Base-by-base conservation (phyloP, 805 yeast genomes). In the Dipodascopsis tothii region DNA sequence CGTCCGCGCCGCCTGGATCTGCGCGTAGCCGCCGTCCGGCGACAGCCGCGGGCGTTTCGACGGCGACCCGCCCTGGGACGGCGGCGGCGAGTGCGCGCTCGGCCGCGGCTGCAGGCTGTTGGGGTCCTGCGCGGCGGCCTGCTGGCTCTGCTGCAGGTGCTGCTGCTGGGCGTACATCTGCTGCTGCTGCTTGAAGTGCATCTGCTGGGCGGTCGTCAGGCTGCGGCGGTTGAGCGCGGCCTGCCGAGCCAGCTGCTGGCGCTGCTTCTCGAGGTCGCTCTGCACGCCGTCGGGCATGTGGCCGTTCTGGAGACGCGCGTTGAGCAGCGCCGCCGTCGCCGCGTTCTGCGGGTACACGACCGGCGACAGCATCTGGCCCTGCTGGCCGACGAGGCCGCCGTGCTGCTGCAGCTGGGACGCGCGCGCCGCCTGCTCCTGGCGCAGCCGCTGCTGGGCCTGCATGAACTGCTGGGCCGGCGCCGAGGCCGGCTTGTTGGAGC, bases 391-490 rank as follows among this genome's bases (percentile, higher is more conserved):
- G 9, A 47, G 39, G 9, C 41, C 46, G 30, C 33, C 44, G 11
- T 60, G 63, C 45, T 59, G 60, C 42, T 58, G 61, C 22, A 59
- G 52, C 39, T 67, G 70, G 2, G 68, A 68, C 22, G 61, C 61
- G 35, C 66, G 62, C 37, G 64, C 67, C 14, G 63, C 64, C 41
- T 62, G 64, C 30, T 69, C 72, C 43, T 71, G 75, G 20, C 68
- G 62, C 41, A 70, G 62, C 0, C 76, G 73, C 51, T 73, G 69
- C 46, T 48, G 57, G 16, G 60, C 69, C 51, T 81, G 84, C 56
- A 77, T 78, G 63, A 83, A 84, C 57, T 81, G 84, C 37, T 75
- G 73, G 2, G 92, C 90, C 45, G 74, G 66, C 2, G 71, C 66
- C 11, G 56, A 39, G 3, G 83, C 74, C 14, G 77, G 81, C 46